These are phyloP conservation scores for Cyclotella sp. DNA, from an alignment of 108 stramenopile species.

Conservation along the genomic window DNA sequence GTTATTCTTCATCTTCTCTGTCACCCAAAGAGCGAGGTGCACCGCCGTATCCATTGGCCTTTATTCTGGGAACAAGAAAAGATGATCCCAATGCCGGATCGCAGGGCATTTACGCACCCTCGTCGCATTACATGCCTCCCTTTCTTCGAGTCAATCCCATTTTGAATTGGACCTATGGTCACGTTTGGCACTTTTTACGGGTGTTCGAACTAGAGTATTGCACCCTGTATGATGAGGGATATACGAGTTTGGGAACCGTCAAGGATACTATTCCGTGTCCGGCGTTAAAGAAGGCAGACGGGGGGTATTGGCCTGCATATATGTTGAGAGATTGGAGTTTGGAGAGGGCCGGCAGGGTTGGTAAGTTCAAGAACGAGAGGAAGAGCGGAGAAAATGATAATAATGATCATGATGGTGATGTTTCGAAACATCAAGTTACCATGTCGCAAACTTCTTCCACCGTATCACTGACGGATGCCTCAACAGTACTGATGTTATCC, in stretches of 20 bases:
- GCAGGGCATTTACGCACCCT: constrained; percentile 82
- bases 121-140: constrained; percentile 94
- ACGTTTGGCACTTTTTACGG: constrained; percentile 95
- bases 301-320: constrained; percentile 86
- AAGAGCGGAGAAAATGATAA: constrained; percentile 14
- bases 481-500: background rate
- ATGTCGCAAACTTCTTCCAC: constrained; percentile 45
- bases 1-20: background rate
- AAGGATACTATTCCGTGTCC: constrained; percentile 94
- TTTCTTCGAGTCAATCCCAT: constrained; percentile 98
- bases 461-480: constrained; percentile 23
- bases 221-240: constrained; percentile 94
- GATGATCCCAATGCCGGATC: constrained; percentile 94
- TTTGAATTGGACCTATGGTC: constrained; percentile 90
- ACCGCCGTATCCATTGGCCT: constrained; percentile 76
- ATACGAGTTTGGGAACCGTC: constrained; percentile 94
- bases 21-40: background rate
- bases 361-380: constrained; percentile 38
- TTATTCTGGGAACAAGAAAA: constrained; percentile 93
- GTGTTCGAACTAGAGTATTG: constrained; percentile 92
- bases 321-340: constrained; percentile 84
- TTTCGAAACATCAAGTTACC: constrained; percentile 14
- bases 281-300: constrained; percentile 63
- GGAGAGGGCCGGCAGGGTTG: constrained; percentile 84
- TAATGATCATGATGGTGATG: background rate